phyloP scores from a whole-genome alignment of 352 stramenopile genomes.

The Phytophthora crassamura region DNA sequence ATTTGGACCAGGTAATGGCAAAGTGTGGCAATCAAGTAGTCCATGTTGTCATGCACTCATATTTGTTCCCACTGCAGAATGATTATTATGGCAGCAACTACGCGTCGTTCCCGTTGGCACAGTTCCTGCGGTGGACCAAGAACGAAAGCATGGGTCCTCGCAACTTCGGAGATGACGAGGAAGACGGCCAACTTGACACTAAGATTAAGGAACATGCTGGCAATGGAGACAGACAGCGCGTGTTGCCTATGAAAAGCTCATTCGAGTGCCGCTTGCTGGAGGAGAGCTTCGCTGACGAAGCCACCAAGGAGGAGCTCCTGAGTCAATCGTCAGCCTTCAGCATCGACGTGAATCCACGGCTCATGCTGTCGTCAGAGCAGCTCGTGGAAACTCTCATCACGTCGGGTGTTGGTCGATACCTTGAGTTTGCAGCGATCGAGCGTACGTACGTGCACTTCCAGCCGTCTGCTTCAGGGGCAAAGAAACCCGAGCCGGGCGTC shows the following conservation, averaged over 20 bases:
- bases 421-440: conserved; percentile 90
- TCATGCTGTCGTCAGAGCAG: conserved; percentile 81
- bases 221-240: conserved; percentile 13
- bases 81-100: conserved; percentile 88
- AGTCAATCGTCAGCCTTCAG: conserved; percentile 66
- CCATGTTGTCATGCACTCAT: not conserved
- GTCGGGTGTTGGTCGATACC: conserved; percentile 85
- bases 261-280: conserved; percentile 57
- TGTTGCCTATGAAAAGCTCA: conserved; percentile 54
- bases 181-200: conserved; percentile 8
- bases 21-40: conserved; percentile 1
- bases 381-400: conserved; percentile 87
- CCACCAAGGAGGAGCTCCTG: conserved; percentile 43
- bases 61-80: conserved; percentile 49
- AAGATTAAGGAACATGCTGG: not conserved
- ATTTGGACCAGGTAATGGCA: conserved; percentile 68
- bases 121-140: conserved; percentile 66
- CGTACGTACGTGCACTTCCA: conserved; percentile 79
- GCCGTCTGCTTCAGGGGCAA: conserved; percentile 11
- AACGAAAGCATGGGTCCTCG: conserved; percentile 51
- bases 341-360: conserved; percentile 81
- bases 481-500: conserved; percentile 1
- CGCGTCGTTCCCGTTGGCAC: conserved; percentile 65
- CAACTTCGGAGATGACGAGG: conserved; percentile 45
- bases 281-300: conserved; percentile 46